phyloP scores from a whole-genome alignment of 179 eudicot genomes.

The Corrigiola litoralis region DNA sequence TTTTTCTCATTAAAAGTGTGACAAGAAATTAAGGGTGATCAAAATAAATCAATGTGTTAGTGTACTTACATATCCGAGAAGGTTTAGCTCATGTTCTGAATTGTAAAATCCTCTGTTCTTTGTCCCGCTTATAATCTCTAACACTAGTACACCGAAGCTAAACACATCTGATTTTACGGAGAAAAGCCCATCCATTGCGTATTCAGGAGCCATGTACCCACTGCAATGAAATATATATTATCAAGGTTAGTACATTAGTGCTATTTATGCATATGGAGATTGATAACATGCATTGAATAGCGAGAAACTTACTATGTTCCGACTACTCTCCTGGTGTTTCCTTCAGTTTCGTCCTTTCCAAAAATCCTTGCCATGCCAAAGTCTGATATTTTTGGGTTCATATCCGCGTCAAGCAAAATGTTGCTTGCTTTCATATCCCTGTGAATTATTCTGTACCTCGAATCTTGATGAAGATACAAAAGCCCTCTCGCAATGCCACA shows the following conservation, averaged over 20 bases:
- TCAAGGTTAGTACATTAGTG: neutral
- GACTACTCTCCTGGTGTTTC: constrained; percentile 41
- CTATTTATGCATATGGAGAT: neutral
- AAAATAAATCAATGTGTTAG: neutral
- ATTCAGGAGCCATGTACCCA: constrained; percentile 41
- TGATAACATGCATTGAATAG: neutral
- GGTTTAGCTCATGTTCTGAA: constrained; percentile 23
- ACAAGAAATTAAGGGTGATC: neutral
- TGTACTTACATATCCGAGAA: constrained; percentile 33
- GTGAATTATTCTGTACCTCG: constrained; percentile 39
- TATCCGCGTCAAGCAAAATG: constrained; percentile 33
- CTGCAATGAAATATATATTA: neutral
- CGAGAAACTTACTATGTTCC: constrained; percentile 39
- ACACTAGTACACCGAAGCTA: constrained; percentile 34
- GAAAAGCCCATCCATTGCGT: constrained; percentile 37
- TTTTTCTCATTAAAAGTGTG: neutral
- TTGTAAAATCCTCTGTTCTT: constrained; percentile 37
- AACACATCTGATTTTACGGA: constrained; percentile 37
- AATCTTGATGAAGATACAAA: constrained; percentile 46
- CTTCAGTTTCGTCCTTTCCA: constrained; percentile 42
- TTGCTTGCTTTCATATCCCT: constrained; percentile 47
- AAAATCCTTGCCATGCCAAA: constrained; percentile 51
- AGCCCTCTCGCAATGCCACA: constrained; percentile 46
- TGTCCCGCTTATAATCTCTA: constrained; percentile 35
- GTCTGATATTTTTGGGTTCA: constrained; percentile 49